phyloP scores from a whole-genome alignment of 2,329 filamentous ascomycete species.

The Colletotrichum sp. region DNA sequence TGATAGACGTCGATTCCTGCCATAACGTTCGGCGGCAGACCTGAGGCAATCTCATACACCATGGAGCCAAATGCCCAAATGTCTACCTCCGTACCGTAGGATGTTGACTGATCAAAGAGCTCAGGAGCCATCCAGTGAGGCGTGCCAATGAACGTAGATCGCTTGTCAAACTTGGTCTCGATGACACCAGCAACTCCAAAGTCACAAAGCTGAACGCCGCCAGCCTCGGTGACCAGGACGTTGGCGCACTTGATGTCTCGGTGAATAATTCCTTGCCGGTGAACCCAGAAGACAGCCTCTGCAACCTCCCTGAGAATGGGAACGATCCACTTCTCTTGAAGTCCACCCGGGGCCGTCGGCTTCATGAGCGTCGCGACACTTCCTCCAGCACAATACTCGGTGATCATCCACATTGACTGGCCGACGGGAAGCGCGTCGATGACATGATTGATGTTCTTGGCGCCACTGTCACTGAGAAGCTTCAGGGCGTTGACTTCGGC shows the following conservation, averaged over 20 bases:
- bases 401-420: constrained; percentile 86
- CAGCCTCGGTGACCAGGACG: constrained; percentile 78
- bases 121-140: constrained; percentile 89
- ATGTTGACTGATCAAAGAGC: constrained; percentile 67
- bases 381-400: constrained; percentile 84
- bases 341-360: constrained; percentile 66
- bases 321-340: constrained; percentile 75
- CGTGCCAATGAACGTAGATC: constrained; percentile 82
- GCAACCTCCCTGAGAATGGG: constrained; percentile 71
- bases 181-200: constrained; percentile 84
- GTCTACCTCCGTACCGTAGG: constrained; percentile 76
- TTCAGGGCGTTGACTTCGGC: constrained; percentile 74
- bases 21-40: constrained; percentile 72
- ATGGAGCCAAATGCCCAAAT: constrained; percentile 88
- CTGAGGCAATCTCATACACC: constrained; percentile 81
- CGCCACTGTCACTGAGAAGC: constrained; percentile 74
- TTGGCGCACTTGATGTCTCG: constrained; percentile 80
- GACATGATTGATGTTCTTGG: constrained; percentile 81
- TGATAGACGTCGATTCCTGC: constrained; percentile 51
- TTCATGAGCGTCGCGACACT: constrained; percentile 78
- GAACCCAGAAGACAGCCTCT: constrained; percentile 71
- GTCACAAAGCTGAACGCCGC: constrained; percentile 80
- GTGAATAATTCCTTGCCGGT: constrained; percentile 72
- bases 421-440: constrained; percentile 80
- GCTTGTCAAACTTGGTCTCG: constrained; percentile 76